Conservation (phyloP, 2,329 filamentous ascomycete genomes). For the Cladophialophora chaetospira region DNA sequence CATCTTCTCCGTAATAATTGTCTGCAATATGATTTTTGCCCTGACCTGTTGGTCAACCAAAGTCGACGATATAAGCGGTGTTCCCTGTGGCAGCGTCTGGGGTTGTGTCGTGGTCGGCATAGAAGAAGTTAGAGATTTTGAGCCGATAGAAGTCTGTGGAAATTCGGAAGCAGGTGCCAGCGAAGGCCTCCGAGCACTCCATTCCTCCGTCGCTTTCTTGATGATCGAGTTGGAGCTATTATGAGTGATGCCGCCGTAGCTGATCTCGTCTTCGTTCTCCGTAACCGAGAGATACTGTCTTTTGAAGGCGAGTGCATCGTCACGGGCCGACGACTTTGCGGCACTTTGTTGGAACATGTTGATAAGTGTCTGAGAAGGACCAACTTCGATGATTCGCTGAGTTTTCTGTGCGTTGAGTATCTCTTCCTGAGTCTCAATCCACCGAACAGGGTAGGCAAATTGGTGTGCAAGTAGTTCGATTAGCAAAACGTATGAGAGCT, state of each 20-base stretch:
- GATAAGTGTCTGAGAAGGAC: conserved; percentile 41
- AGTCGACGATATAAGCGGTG: background rate
- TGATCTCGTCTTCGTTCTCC: background rate
- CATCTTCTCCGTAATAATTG: conserved; percentile 28
- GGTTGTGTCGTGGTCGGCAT: background rate
- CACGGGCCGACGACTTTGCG: conserved; percentile 31
- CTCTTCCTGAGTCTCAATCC: conserved; percentile 45
- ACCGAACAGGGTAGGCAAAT: conserved; percentile 25
- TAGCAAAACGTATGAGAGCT: background rate
- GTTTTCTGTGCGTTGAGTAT: conserved; percentile 35
- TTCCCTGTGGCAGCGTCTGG: background rate
- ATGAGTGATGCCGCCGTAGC: conserved; percentile 23
- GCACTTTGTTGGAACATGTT: conserved; percentile 44
- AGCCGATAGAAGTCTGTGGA: background rate
- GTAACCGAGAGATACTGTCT: conserved; percentile 31
- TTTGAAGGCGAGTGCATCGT: conserved; percentile 27
- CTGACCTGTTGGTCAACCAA: background rate
- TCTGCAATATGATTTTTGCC: conserved; percentile 6
- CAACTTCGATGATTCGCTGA: conserved; percentile 44
- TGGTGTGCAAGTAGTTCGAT: background rate
- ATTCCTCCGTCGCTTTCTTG: background rate
- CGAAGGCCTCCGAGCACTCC: background rate
- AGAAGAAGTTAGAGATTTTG: background rate
- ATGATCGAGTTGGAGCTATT: conserved; percentile 26
- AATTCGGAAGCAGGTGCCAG: background rate